phyloP scores from a whole-genome alignment of 2,329 filamentous ascomycete genomes.

The Aspergillus hiratsukae region DNA sequence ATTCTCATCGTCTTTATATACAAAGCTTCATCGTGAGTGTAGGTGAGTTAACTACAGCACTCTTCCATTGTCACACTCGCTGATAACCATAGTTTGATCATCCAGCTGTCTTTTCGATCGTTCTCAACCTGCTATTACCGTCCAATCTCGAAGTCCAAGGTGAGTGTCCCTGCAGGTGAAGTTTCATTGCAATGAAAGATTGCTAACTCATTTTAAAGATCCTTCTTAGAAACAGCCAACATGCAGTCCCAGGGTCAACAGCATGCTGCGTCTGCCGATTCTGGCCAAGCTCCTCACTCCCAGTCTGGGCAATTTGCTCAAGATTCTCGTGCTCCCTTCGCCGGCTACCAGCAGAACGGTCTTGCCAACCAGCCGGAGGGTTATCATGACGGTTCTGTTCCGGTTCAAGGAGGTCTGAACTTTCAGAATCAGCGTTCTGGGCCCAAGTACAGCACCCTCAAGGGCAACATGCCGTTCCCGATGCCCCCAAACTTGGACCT shows the following conservation, averaged over 20 bases:
- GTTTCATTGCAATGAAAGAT: not conserved
- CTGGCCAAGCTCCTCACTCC: conserved; percentile 16
- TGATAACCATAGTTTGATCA: not conserved
- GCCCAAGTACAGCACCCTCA: conserved; percentile 25
- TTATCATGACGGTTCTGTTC: conserved; percentile 15
- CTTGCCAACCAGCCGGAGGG: conserved; percentile 15
- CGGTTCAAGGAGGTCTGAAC: conserved; percentile 24
- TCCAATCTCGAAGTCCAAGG: not conserved
- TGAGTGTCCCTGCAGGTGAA: not conserved
- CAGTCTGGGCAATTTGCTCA: conserved; percentile 22
- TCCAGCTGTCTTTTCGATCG: not conserved
- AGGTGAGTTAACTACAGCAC: not conserved
- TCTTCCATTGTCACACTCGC: not conserved
- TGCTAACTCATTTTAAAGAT: conserved; percentile 1
- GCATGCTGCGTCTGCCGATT: conserved; percentile 21
- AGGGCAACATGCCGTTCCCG: conserved; percentile 20
- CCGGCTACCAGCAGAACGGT: conserved; percentile 18
- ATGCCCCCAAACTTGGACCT: conserved; percentile 26
- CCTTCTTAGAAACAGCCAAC: conserved; percentile 5
- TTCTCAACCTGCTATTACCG: not conserved
- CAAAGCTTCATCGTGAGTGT: not conserved
- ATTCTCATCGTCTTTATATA: not conserved
- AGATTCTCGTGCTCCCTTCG: conserved; percentile 24
- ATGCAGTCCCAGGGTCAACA: conserved; percentile 25
- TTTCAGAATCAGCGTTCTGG: conserved; percentile 25